Percentiles rank a stretch among this genome's conserved stretches.
These are phyloP conservation scores for Huntiella abstrusa DNA, from an alignment of 2,329 filamentous ascomycete species.

Conservation along the genomic window DNA sequence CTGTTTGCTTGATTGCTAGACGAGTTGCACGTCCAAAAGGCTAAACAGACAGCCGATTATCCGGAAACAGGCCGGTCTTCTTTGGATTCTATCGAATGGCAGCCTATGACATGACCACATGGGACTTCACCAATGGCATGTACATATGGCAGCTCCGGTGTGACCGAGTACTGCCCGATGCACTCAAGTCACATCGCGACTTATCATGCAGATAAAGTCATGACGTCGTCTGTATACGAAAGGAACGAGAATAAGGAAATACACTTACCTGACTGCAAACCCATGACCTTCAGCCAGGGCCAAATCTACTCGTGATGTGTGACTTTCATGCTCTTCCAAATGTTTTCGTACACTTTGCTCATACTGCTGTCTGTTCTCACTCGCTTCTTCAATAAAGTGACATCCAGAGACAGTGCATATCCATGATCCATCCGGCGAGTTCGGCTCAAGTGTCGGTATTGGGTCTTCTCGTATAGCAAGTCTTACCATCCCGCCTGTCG, in stretches of 20 bases:
- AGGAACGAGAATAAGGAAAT: neutral
- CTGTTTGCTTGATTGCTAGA: too few relatives aligned
- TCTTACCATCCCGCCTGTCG: neutral
- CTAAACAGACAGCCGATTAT: too few relatives aligned
- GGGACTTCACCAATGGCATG: too few relatives aligned
- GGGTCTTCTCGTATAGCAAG: conserved; percentile 31
- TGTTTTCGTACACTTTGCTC: conserved; percentile 38
- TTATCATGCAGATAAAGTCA: neutral
- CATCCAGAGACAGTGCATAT: conserved; percentile 47
- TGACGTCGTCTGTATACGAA: neutral
- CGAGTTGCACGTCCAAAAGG: too few relatives aligned
- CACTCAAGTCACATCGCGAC: too few relatives aligned
- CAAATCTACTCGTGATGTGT: conserved; percentile 30
- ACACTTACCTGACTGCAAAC: conserved; percentile 35
- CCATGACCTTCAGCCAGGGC: conserved; percentile 39
- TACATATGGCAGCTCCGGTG: too few relatives aligned
- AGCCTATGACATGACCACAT: too few relatives aligned
- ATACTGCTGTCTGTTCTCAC: conserved; percentile 35
- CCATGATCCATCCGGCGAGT: conserved; percentile 46
- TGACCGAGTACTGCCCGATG: too few relatives aligned
- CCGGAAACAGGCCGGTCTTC: too few relatives aligned
- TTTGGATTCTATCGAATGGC: too few relatives aligned
- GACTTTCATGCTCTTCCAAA: conserved; percentile 36
- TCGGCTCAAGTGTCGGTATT: conserved; percentile 28
- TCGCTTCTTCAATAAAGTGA: conserved; percentile 41